Percentiles rank a stretch among this genome's conserved stretches.
These are phyloP conservation scores for Colletotrichum sp. DNA, from an alignment of 2,329 filamentous ascomycete genomes.

Conservation along the genomic window DNA sequence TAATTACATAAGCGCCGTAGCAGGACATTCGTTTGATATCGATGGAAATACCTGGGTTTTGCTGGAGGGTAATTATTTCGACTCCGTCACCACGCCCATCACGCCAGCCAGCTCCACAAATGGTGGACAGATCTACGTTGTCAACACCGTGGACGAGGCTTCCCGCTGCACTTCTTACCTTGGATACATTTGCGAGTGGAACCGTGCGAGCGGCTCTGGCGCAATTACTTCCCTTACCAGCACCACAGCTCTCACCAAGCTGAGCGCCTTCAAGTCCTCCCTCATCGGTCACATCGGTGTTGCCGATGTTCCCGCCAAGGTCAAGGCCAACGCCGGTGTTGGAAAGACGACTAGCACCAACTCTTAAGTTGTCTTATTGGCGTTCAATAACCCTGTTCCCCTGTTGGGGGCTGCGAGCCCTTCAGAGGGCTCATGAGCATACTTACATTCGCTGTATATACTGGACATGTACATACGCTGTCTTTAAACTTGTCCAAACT, in stretches of 20 bases:
- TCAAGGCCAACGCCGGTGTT: constrained; percentile 26
- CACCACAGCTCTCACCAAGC: constrained; percentile 13
- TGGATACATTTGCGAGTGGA: constrained; percentile 29
- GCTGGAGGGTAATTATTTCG: constrained; percentile 39
- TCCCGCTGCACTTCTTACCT: constrained; percentile 16
- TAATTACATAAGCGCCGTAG: fast-evolving
- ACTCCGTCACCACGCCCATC: constrained; percentile 41
- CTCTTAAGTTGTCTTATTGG: not conserved
- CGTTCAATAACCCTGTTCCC: not conserved
- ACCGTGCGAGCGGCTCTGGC: constrained; percentile 21
- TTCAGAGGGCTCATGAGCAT: not conserved
- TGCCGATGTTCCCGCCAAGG: constrained; percentile 24
- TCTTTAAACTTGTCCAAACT: not conserved
- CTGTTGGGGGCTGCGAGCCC: too few species aligned
- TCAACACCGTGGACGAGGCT: constrained; percentile 29
- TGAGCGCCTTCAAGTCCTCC: constrained; percentile 23
- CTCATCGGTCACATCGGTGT: constrained; percentile 25
- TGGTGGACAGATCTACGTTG: constrained; percentile 27
- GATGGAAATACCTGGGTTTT: constrained; percentile 37
- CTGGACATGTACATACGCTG: not conserved
- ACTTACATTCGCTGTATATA: not conserved
- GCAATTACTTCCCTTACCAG: constrained; percentile 17
- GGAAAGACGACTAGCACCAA: constrained; percentile 23
- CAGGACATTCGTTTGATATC: constrained; percentile 57
- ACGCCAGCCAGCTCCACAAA: constrained; percentile 29